Base-by-base conservation (phyloP, 192 early-diverging fungal genomes). In the Umbelopsis sp. region DNA sequence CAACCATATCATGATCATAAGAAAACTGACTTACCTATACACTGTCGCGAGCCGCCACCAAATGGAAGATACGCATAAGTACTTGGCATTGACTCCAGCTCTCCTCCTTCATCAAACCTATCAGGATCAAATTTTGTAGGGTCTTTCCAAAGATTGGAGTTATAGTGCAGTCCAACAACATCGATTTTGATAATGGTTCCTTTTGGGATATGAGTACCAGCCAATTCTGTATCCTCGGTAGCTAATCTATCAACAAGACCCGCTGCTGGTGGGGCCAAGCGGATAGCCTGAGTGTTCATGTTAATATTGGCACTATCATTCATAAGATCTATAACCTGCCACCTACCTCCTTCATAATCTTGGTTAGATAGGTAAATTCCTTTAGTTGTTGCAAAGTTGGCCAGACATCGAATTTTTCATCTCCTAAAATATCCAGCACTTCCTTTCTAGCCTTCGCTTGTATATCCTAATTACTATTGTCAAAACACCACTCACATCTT, bases 371-470 rank as follows among this genome's bases (percentile, higher is more conserved):
- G 5, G 71, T 65, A 29, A 90, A 78, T 47, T 83, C 70, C 71
- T 85, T 85, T 2, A 84, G 41, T 66, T 90, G 82, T n/a, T 84
- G 77, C 68, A 78, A 66, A 21, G 77, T 81, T 3, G 87, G 86
- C 12, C 81, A 76, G 3, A 81, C 72, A 65, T 88, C 86, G 47
- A 76, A 72, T 34, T 80, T 80, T 45, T 56, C 65, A 70, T 90
- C 83, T 25, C 89, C 89, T 11, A 90, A 69, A 5, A 90, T 78
- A 16, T 56, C 44, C 14, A 84, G 43, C 29, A 84, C 84, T 69
- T 88, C 85, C 25, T 71, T 70, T 51, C 87, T 80, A 12, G 85
- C 87, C 65, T 81, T 87, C 24, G 77, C 41, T 74, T 90, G 87
- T 26, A 88, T 78, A 5, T 86, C 81, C 59, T 73, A 49, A 11